Base-by-base conservation (phyloP, 2,329 filamentous ascomycete genomes). In the Trichoderma hamatum region DNA sequence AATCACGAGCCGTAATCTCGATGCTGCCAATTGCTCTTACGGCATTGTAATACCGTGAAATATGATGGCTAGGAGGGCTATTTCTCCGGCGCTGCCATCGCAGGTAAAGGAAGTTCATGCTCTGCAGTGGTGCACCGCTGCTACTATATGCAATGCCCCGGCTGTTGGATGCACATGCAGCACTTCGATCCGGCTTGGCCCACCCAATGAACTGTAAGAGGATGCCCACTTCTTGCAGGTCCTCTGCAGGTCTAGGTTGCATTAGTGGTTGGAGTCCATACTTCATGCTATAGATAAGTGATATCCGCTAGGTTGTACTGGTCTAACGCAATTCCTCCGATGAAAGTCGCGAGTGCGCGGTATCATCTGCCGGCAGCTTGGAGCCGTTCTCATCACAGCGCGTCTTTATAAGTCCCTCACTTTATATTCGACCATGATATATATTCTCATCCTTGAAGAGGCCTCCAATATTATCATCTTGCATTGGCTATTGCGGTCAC, bases 211-310 rank as follows among this genome's bases (percentile, higher is more conserved):
- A 32, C 16, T 43, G 54, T 21, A 39, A 34, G 54, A 28, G 24
- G n/a, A 32, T 51, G 63, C 54, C 63, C 63, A 58, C 52, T 66
- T 54, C 46, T 46, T 66, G 54, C 63, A 66, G 26, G 63, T 36
- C 39, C 32, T 54, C 54, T 66, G 63, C 63, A 66, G 36, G 28
- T 28, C 24, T 67, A 58, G 63, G 21, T 30, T 59, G 52, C 52
- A 58, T 58, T 67, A 67, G 64, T 21, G 36, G 64, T 28, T 32
- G 26, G 28, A 51, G 49, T 51, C 39, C 51, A 67, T 9, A 58
- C 14, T 66, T 30, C 28, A 10, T 32, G 21, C 59, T 66, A 43
- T 51, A 43, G 26, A 54, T 58, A 49, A 49, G n/a, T 49, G 46
- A 49, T 49, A 49, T 7, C n/a, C 3, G 46, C 46, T 13, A 52